phyloP scores from a whole-genome alignment of 225 moss, liverwort and hornwort genomes.

The Climacium dendroides region DNA sequence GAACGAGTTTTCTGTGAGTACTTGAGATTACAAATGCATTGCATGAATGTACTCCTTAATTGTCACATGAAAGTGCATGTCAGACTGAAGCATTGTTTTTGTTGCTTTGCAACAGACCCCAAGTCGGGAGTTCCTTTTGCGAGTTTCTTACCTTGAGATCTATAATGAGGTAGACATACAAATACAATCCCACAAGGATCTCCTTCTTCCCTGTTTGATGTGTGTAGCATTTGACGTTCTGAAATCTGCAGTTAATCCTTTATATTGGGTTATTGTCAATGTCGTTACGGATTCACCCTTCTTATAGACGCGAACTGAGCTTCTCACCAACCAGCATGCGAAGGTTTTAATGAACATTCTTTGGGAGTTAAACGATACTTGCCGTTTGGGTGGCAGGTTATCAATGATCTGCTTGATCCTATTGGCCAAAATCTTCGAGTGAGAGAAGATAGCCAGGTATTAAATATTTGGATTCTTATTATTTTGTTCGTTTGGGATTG shows the following conservation, averaged over 20 bases:
- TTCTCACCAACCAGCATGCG: not conserved
- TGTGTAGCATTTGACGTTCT: not conserved
- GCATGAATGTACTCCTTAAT: not conserved
- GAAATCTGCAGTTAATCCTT: not conserved
- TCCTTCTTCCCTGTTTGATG: not conserved
- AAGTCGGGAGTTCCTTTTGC: slow-evolving; percentile 81
- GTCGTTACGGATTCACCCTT: not conserved
- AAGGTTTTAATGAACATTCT: not conserved
- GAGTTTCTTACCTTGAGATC: slow-evolving; percentile 97
- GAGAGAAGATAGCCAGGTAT: slow-evolving; percentile 89
- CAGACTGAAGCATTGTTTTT: not conserved
- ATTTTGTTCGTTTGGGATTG: not conserved
- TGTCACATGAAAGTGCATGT: not conserved
- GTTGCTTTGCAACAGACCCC: slow-evolving; percentile 62
- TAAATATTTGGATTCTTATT: not conserved
- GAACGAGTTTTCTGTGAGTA: not conserved
- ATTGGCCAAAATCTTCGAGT: slow-evolving; percentile 93
- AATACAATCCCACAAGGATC: not conserved
- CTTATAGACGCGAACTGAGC: not conserved
- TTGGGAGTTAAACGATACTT: not conserved
- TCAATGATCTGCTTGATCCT: slow-evolving; percentile 88
- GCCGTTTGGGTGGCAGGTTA: slow-evolving; percentile 49
- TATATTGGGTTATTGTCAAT: not conserved
- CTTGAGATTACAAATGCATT: not conserved
- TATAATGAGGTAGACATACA: slow-evolving; percentile 70